Evolutionary conservation across 306 rosid genomes (phyloP).

Genomic region (Albizia julibrissin): DNA sequence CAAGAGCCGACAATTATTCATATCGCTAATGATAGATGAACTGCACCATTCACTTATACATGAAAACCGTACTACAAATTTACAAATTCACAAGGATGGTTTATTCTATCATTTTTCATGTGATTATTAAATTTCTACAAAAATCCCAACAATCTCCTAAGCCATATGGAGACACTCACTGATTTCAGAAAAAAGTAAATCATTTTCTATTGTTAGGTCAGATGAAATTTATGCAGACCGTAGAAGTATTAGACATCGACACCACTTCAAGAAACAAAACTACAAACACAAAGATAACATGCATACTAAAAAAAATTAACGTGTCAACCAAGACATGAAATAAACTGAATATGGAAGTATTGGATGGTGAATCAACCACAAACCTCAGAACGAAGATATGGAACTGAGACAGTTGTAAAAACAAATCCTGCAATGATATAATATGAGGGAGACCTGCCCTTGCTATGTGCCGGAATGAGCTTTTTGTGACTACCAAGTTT

Average conservation of each 20-base stretch:
- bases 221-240: neutral
- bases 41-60: constrained; percentile 2
- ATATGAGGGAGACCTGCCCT: constrained; percentile 92
- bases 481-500: constrained; percentile 69
- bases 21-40: constrained; percentile 12
- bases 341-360: constrained; percentile 4
- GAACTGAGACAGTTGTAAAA: constrained; percentile 82
- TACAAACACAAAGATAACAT: neutral
- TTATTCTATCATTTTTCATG: constrained; percentile 10
- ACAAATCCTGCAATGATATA: constrained; percentile 95
- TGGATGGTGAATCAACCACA: constrained; percentile 36
- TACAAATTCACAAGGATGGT: constrained; percentile 14
- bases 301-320: constrained; percentile 17
- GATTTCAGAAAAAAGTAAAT: constrained; percentile 23
- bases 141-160: constrained; percentile 20
- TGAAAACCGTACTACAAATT: constrained; percentile 13
- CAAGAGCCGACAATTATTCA: constrained; percentile 3
- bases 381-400: constrained; percentile 99
- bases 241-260: neutral
- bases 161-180: neutral
- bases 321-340: constrained; percentile 4
- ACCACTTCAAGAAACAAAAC: constrained; percentile 7
- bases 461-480: constrained; percentile 89
- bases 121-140: constrained; percentile 1
- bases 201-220: constrained; percentile 13